Conservation (phyloP, 805 yeast genomes). For the Wickerhamiella lipophila region DNA sequence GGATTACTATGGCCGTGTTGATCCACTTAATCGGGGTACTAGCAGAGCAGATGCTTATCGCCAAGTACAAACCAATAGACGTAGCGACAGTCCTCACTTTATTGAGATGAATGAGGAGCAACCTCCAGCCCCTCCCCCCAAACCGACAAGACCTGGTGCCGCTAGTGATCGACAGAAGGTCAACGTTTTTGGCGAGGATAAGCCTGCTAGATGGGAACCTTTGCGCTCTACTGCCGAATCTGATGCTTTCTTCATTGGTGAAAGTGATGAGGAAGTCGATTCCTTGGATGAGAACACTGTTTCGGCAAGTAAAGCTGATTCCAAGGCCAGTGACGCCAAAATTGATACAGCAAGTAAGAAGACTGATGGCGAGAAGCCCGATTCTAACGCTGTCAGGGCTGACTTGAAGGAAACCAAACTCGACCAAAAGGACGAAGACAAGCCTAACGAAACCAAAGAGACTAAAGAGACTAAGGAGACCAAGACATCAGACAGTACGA, state of each 20-base stretch:
- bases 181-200: conserved; percentile 23
- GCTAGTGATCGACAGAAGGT: conserved; percentile 10
- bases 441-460: too few species aligned
- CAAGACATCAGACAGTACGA: not conserved
- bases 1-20: conserved; percentile 20
- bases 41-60: conserved; percentile 11
- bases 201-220: conserved; percentile 17
- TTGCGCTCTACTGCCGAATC: conserved; percentile 8
- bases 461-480: too few species aligned
- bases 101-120: conserved; percentile 7
- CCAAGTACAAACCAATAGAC: conserved; percentile 12
- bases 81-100: not conserved
- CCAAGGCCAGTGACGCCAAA: not conserved
- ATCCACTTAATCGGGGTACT: conserved; percentile 10
- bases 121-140: conserved; percentile 9
- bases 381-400: not conserved
- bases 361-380: not conserved
- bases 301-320: not conserved
- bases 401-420: not conserved
- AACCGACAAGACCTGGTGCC: conserved; percentile 13
- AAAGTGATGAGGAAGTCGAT: conserved; percentile 21
- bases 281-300: conserved; percentile 14
- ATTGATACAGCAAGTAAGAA: not conserved
- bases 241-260: conserved; percentile 25
- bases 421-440: too few species aligned